Base-by-base conservation (phyloP, 2,329 filamentous ascomycete species). In the Elsinoe necatrix region DNA sequence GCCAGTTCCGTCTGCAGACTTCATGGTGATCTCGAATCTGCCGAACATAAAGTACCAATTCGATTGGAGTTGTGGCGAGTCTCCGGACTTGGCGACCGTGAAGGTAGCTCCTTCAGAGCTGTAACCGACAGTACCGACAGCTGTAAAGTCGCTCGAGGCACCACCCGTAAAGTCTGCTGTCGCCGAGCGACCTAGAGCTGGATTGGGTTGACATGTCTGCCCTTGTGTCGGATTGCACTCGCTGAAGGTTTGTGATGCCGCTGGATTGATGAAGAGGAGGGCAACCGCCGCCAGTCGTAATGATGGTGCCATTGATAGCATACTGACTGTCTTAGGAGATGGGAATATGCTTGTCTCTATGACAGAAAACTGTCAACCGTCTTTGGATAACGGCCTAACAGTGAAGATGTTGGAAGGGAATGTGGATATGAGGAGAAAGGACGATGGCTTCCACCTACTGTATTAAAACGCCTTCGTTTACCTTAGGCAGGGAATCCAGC, bases 21-120 rank as follows among this genome's bases (percentile, higher is more conserved):
- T 91, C 76, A 96, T 80, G 29, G 82, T 85, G 63, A 91, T 82
- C 62, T 95, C 87, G 67, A 96, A 87, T 61, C 85, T 87, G 63
- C 93, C 93, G 70, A 96, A 98, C 93, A 98, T 97, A 75, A 98
- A 95, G 78, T 96, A 97, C 81, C 95, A 97, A 66, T 93, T 82
- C 60, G 90, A 95, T 62, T 80, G 80, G 60, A 98, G 81, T 69
- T 92, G 86, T 0, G 93, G 93, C 2, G 89, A 82, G 68, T 98
- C 89, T 57, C 92, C 91, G 52, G 84, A 78, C 66, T 84, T 75
- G 54, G 82, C 73, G 54, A 98, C 85, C 23, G 88, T 90, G 69
- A 98, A 95, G 14, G 81, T 81, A 23, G 81, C 91, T 58, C 93
- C 93, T 68, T 91, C 80, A 57, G 77, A 76, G 68, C 78, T 80